Evolutionary conservation across 768 basidiomycete species (phyloP), one percentile per base, ranked within the genome.

Genomic region (Sporobolomyces phaffii): DNA sequence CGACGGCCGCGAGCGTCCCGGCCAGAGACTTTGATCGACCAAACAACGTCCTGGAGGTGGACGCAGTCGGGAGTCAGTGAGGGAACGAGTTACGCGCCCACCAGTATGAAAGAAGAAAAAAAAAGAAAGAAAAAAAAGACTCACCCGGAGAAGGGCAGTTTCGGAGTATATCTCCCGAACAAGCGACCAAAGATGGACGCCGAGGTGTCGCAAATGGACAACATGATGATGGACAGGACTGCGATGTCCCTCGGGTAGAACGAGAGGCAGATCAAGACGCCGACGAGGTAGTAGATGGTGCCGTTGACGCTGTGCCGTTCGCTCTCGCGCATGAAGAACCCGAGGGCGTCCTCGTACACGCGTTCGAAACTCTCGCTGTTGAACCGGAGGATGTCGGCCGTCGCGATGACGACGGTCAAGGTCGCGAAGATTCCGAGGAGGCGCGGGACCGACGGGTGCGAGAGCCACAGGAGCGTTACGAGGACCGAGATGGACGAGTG

Each of bases 201-300:
- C 26, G 66, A 41, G 13, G 75, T 76, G 66, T 76, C 75, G 56
- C 73, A 74, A 45, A 74, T 64, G n/a, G 72, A 73, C 40, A 76
- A 64, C 45, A 73, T 67, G 45, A 76, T 65, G 61, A 76, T 64
- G 8, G 72, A 73, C 14, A 76, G 61, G 47, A 58, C 54, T 29
- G 75, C 75, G 45, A 76, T 69, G 64, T 76, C 75, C 75, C 73
- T 60, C 73, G 60, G 74, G 45, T 72, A 70, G 52, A 72, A 68
- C 4, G 65, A 50, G 1, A 76, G 51, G 47, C 65, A 68, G 54
- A 72, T 52, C 34, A 74, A 38, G 20, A 74, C 70, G 24, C 73
- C 75, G 60, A 73, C 64, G 29, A 76, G 68, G 58, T 76, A 76
- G 62, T 69, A 76, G 40, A 74, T 66, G 41, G 65, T 57, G 2